Percentiles rank a stretch among this genome's conserved stretches.
phyloP scores from a whole-genome alignment of 768 basidiomycete species.

The Mrakia gelida region DNA sequence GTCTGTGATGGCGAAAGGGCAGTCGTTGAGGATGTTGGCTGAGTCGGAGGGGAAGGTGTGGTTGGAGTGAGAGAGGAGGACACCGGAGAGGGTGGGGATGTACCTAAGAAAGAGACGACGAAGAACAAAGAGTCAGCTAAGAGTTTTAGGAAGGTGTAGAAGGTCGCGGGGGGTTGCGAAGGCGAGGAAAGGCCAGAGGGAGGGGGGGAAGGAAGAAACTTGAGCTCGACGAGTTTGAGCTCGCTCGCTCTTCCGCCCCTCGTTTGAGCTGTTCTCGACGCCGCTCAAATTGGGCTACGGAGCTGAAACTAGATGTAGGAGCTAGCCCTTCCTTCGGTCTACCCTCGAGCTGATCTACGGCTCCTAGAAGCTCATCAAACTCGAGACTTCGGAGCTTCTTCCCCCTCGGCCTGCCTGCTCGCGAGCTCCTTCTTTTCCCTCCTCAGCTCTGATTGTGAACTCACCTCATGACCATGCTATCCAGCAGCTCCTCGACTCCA shows the following conservation, averaged over 20 bases:
- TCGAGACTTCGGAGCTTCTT: not conserved
- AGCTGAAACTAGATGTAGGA: no score
- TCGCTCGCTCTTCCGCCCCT: no score
- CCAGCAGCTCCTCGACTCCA: slow-evolving; percentile 83
- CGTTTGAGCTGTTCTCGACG: no score
- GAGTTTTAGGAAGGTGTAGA: not conserved
- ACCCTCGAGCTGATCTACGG: not conserved
- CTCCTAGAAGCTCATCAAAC: not conserved
- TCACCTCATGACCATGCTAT: slow-evolving; percentile 93
- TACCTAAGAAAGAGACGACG: slow-evolving; percentile 55
- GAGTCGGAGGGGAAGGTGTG: slow-evolving; percentile 60
- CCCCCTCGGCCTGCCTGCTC: not conserved
- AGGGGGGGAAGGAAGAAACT: not conserved
- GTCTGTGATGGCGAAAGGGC: slow-evolving; percentile 72
- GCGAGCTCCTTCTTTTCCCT: not conserved
- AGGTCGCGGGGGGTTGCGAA: not conserved
- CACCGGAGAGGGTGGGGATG: slow-evolving; percentile 77
- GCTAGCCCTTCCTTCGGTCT: no score
- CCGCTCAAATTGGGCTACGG: no score
- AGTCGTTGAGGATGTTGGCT: slow-evolving; percentile 70
- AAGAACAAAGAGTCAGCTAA: not conserved
- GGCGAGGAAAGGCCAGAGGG: not conserved
- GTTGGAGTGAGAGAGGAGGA: slow-evolving; percentile 80
- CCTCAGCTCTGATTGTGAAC: slow-evolving; percentile 35
- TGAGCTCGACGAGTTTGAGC: not conserved